Base-by-base conservation (phyloP, 2,329 filamentous ascomycete genomes). In the Fusarium pseudonygamai region DNA sequence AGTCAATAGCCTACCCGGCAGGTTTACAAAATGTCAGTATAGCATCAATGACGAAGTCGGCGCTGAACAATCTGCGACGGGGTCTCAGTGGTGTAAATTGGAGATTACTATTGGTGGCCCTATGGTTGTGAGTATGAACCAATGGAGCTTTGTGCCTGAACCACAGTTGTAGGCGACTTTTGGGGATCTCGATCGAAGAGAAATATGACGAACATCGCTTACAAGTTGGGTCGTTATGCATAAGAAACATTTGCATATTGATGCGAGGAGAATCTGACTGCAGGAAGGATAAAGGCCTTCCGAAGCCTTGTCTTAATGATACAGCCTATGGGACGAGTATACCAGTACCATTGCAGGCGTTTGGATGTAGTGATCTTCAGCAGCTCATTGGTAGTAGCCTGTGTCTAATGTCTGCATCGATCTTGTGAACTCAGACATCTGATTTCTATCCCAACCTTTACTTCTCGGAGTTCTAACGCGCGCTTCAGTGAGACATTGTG, bases 1-100 rank as follows among this genome's bases (percentile, higher is more conserved):
- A 60, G 45, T 39, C 57, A 55, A 55, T 55, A 40, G 50, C 36
- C 24, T 55, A 40, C 50, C 34, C 36, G 24, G 36, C 24, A 30
- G 50, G 50, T 14, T 18, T 22, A 37, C 4, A 20, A 55, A 55
- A 30, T 37, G 40, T 30, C 20, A 57, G 52, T 39, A 73, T 45
- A 52, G 52, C 57, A 59, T 73, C 70, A 71, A 70, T 67, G 60
- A 67, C 47, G 65, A 67, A 50, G 30, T 47, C 24, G n/a, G 13
- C 16, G 22, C 43, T 37, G 36, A 13, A 28, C 30, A 47, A 36
- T 62, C 34, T 71, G 32, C 18, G 22, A 34, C n/a, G 36, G 22
- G 22, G 16, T 56, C 28, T 43, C 28, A 15, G 39, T 26, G 26
- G 20, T n/a, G n/a, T 22, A 50, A 37, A 42, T 34, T 24, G 16